These are phyloP conservation scores for Rosa hybrid DNA, from an alignment of 331 rosid species.

Conservation along the genomic window DNA sequence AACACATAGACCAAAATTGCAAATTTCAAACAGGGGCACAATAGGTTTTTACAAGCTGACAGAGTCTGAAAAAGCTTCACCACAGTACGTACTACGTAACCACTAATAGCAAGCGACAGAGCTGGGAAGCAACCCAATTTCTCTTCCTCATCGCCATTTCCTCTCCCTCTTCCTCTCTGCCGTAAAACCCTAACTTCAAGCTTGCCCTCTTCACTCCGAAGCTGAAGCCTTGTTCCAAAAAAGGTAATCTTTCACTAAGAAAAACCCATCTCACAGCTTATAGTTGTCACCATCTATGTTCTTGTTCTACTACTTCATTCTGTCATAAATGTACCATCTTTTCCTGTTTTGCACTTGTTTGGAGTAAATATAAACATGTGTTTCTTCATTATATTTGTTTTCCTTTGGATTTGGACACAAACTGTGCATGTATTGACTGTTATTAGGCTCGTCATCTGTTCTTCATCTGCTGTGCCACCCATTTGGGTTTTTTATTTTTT, in stretches of 20 bases:
- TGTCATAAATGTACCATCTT: background rate
- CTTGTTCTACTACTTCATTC: background rate
- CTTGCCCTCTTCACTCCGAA: background rate
- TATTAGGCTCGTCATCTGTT: background rate
- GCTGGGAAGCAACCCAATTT: background rate
- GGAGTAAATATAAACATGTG: background rate
- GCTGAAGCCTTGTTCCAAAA: background rate
- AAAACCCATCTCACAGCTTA: background rate
- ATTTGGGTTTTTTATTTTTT: background rate
- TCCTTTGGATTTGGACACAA: background rate
- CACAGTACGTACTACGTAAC: constrained; percentile 23
- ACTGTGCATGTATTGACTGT: background rate
- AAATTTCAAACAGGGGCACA: background rate
- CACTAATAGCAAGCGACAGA: background rate
- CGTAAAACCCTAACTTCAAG: constrained; percentile 8
- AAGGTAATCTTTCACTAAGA: background rate
- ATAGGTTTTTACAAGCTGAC: background rate
- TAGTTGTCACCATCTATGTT: background rate
- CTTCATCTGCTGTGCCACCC: background rate
- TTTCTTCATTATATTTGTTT: background rate
- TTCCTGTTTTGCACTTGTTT: background rate
- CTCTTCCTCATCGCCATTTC: background rate
- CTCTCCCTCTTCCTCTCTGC: constrained; percentile 3
- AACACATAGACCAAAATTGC: background rate
- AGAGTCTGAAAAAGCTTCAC: background rate